Base-by-base conservation (phyloP, 352 stramenopile genomes). In the Blastocystis sp. region DNA sequence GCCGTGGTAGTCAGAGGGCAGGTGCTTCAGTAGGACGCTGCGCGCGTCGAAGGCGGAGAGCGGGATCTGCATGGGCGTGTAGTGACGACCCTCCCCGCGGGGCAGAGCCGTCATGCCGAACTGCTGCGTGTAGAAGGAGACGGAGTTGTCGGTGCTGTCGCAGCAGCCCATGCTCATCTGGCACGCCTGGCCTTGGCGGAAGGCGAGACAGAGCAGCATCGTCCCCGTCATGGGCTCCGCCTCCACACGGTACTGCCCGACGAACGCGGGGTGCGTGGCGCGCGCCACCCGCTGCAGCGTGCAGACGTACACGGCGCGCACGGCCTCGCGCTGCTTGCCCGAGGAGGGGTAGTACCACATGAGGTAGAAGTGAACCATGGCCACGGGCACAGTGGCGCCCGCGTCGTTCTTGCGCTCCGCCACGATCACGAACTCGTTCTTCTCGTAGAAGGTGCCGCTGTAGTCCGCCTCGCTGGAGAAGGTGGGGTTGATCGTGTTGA, bases 401-500 rank as follows among this genome's bases (percentile, higher is more conserved):
- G 11, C 19, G 11, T 63, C 34, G 28, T 64, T 71, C 24, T 21
- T 17, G 3, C 61, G 61, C 54, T 87, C 76, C 14, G 76, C 76
- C 10, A 87, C 19, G 40, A 87, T 87, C n/a, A 87, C 61, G 61
- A 87, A 87, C 64, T 87, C 76, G 54, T 87, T 87, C 76, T 87
- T 87, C 40, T 87, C 76, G 34, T 69, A 43, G 61, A 87, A 87
- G 21, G 64, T 70, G 21, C 61, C 61, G 40, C 42, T 62, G 40
- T 76, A 87, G 54, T 70, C 61, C 11, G 6, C 38, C 43, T 87
- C 54, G 17, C 17, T 59, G 28, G 43, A 60, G 64, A 76, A 87
- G 11, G 64, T 76, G 28, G 76, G 76, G 42, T 87, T 87, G 54
- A 87, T 76, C 10, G 76, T 87, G 43, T 87, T 87, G 38, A 87